Percentiles rank a stretch among this genome's conserved stretches.
Conservation (phyloP, 192 early-diverging fungal genomes). For the Blastocladiella britannica region DNA sequence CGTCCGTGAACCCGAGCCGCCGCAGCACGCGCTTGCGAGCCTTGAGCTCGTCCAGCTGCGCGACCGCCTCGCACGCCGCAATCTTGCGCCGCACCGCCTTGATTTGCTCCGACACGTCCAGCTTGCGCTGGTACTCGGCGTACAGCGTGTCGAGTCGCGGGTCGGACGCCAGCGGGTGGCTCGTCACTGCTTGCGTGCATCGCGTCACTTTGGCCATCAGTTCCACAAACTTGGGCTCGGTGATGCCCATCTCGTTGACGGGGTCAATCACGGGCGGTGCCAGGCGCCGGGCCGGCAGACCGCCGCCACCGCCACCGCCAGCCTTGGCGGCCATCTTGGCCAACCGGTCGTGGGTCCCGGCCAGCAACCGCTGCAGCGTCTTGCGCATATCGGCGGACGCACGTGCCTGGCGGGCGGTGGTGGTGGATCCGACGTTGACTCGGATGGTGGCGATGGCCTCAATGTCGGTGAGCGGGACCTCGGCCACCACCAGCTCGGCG, state of each 20-base stretch:
- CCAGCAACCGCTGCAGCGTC: conserved; percentile 33
- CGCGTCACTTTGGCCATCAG: neutral
- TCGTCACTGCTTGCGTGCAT: conserved; percentile 12
- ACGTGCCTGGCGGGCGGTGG: conserved; percentile 48
- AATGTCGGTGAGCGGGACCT: conserved; percentile 51
- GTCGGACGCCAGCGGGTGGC: conserved; percentile 32
- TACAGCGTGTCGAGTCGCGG: conserved; percentile 36
- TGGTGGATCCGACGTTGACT: conserved; percentile 46
- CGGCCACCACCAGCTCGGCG: conserved; percentile 52
- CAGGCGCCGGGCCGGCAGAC: no score
- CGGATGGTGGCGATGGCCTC: conserved; percentile 54
- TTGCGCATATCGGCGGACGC: conserved; percentile 29
- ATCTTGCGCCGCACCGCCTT: conserved; percentile 50
- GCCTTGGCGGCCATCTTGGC: conserved; percentile 4
- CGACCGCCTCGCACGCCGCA: conserved; percentile 49
- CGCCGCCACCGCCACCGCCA: no score
- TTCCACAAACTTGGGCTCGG: conserved; percentile 17
- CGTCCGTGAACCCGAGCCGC: conserved; percentile 67
- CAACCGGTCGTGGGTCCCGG: conserved; percentile 51
- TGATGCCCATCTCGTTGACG: conserved; percentile 68
- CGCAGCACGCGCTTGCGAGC: conserved; percentile 74
- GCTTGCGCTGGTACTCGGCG: conserved; percentile 40
- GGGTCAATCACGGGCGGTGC: conserved; percentile 87
- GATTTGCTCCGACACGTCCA: conserved; percentile 33
- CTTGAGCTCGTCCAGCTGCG: conserved; percentile 84